Evolutionary conservation across 192 early-diverging fungal species (phyloP).

Genomic region (Funneliformis mosseae): DNA sequence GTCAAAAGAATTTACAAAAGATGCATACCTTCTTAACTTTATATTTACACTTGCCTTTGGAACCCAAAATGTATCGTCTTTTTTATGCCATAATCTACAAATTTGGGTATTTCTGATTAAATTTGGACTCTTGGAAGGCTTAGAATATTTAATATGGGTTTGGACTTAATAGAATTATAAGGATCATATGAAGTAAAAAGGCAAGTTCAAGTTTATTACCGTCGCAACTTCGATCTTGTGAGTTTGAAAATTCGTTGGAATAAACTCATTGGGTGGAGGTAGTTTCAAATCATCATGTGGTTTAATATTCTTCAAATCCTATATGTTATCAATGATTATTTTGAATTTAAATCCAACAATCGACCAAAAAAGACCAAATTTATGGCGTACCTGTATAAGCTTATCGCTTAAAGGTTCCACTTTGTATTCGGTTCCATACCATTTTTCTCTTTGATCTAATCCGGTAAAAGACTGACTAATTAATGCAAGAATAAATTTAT

Average conservation of each 20-base stretch:
- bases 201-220: neutral
- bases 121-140: constrained; percentile 43
- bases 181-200: no score
- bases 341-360: no score
- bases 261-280: constrained; percentile 69
- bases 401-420: constrained; percentile 53
- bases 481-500: constrained; percentile 41
- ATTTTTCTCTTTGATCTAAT: constrained; percentile 58
- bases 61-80: constrained; percentile 89
- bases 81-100: constrained; percentile 87
- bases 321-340: neutral
- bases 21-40: constrained; percentile 33
- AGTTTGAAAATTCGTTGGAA: constrained; percentile 78
- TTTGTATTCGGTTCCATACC: constrained; percentile 82
- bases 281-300: constrained; percentile 40
- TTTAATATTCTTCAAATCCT: constrained; percentile 37
- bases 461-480: constrained; percentile 37
- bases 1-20: neutral
- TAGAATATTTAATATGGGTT: neutral
- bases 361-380: no score
- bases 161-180: neutral
- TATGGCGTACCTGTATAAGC: constrained; percentile 47
- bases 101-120: constrained; percentile 61
- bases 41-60: constrained; percentile 82
- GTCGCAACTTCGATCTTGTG: constrained; percentile 38